Percentiles rank a stretch among this genome's conserved stretches.
Conservation (phyloP, 2,329 filamentous ascomycete species). For the Whalleya microplaca region DNA sequence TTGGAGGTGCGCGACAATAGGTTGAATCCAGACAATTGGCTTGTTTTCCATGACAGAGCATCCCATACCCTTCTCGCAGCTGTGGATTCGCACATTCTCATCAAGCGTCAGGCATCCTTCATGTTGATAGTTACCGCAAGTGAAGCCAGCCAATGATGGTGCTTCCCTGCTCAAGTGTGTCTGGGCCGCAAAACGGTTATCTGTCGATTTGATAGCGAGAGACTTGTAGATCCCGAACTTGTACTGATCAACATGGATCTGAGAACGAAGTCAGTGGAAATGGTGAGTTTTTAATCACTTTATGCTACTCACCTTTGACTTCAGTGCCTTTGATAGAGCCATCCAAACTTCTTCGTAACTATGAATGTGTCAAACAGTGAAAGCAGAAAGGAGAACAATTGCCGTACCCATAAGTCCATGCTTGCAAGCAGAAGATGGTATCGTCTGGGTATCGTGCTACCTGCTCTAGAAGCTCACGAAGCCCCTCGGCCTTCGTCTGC, state of each 20-base stretch:
- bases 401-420: constrained; percentile 79
- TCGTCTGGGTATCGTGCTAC: constrained; percentile 69
- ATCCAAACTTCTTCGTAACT: constrained; percentile 91
- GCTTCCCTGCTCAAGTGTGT: constrained; percentile 60
- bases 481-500: constrained; percentile 71
- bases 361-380: background rate
- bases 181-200: constrained; percentile 44
- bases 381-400: background rate
- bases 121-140: constrained; percentile 71
- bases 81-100: constrained; percentile 71
- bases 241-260: constrained; percentile 84
- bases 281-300: background rate
- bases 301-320: constrained; percentile 64
- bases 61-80: constrained; percentile 75
- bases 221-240: constrained; percentile 73
- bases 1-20: constrained; percentile 69
- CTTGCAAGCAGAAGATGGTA: constrained; percentile 81
- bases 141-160: constrained; percentile 71
- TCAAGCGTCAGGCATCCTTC: constrained; percentile 73
- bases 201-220: constrained; percentile 52
- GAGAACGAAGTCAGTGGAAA: constrained; percentile 8
- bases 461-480: constrained; percentile 73
- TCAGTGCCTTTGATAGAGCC: constrained; percentile 71
- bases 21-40: constrained; percentile 74
- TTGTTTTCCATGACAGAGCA: constrained; percentile 54